A percentile compares a stretch with the other conserved stretches of the same genome.
These are phyloP conservation scores for Phialocephala sp. DNA, from an alignment of 2,329 filamentous ascomycete genomes.

Conservation along the genomic window DNA sequence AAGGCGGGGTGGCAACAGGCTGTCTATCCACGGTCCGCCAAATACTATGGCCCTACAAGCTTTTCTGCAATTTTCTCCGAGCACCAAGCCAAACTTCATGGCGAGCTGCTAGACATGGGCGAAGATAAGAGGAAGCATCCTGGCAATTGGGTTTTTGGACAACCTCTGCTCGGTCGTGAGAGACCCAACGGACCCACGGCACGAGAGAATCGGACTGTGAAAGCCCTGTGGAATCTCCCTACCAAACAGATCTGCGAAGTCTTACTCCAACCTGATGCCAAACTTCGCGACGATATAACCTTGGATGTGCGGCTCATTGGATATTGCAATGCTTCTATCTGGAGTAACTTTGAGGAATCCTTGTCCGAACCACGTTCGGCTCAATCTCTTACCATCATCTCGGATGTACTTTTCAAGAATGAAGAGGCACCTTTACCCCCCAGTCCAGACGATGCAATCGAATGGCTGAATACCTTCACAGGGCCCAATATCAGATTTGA, in stretches of 20 bases:
- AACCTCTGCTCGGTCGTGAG: constrained; percentile 34
- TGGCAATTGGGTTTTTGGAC: constrained; percentile 36
- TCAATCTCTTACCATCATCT: constrained; percentile 31
- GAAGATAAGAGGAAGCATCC: constrained; percentile 37
- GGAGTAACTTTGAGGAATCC: constrained; percentile 31
- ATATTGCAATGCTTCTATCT: constrained; percentile 33
- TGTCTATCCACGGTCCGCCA: constrained; percentile 32
- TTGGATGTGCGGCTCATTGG: constrained; percentile 33
- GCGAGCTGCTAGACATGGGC: constrained; percentile 36
- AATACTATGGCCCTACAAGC: constrained; percentile 39
- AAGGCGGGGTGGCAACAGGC: constrained; percentile 31
- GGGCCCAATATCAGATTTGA: constrained; percentile 41
- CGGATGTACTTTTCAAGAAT: constrained; percentile 37
- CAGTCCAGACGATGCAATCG: constrained; percentile 36
- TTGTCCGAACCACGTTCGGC: constrained; percentile 30
- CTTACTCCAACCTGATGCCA: constrained; percentile 25
- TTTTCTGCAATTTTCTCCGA: constrained; percentile 40
- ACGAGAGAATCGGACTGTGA: constrained; percentile 34
- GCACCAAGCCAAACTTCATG: constrained; percentile 27
- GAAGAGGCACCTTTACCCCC: constrained; percentile 36
- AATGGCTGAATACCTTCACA: constrained; percentile 40
- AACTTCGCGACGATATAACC: constrained; percentile 20
- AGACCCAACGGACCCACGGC: constrained; percentile 33
- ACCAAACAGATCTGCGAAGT: constrained; percentile 34
- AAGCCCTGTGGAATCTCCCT: constrained; percentile 37